Conservation (phyloP, 495 filamentous ascomycete species). For the Penicillium herquei region DNA sequence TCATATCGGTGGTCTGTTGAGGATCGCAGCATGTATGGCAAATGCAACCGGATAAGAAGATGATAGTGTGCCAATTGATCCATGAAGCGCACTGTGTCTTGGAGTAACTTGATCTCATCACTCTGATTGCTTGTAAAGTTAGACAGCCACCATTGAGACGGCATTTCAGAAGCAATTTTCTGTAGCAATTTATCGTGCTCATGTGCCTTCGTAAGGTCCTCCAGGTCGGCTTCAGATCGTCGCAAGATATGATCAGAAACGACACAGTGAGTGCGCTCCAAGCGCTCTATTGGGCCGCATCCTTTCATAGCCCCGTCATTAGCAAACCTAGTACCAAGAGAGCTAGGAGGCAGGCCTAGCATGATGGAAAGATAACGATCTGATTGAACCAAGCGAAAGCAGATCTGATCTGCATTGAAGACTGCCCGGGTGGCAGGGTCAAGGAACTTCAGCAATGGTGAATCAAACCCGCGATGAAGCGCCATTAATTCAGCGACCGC, state of each 20-base stretch:
- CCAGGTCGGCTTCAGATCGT: conserved; percentile 31
- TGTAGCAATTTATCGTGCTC: conserved; percentile 46
- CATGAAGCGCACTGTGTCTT: conserved; percentile 13
- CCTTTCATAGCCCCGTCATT: conserved; percentile 9
- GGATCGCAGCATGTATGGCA: conserved; percentile 20
- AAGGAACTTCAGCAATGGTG: conserved; percentile 16
- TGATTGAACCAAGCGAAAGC: conserved; percentile 14
- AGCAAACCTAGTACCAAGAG: conserved; percentile 29
- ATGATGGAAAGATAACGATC: conserved; percentile 44
- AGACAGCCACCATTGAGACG: conserved; percentile 40
- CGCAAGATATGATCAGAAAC: conserved; percentile 43
- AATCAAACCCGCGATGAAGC: conserved; percentile 15
- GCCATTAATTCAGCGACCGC: conserved; percentile 25
- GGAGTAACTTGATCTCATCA: conserved; percentile 4
- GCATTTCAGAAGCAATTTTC: conserved; percentile 33
- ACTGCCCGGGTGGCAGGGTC: conserved; percentile 10
- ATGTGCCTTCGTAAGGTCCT: conserved; percentile 22
- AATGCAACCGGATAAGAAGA: conserved; percentile 22
- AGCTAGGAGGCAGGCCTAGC: conserved; percentile 44
- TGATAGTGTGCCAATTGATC: conserved; percentile 42
- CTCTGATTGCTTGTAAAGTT: conserved; percentile 1
- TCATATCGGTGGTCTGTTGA: conserved; percentile 19
- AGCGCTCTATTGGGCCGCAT: conserved; percentile 17
- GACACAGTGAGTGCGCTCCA: conserved; percentile 25
- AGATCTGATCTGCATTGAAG: conserved; percentile 11